Percentiles rank a stretch among this genome's conserved stretches.
These are phyloP conservation scores for Populus alba DNA, from an alignment of 345 rosid genomes.

Conservation along the genomic window DNA sequence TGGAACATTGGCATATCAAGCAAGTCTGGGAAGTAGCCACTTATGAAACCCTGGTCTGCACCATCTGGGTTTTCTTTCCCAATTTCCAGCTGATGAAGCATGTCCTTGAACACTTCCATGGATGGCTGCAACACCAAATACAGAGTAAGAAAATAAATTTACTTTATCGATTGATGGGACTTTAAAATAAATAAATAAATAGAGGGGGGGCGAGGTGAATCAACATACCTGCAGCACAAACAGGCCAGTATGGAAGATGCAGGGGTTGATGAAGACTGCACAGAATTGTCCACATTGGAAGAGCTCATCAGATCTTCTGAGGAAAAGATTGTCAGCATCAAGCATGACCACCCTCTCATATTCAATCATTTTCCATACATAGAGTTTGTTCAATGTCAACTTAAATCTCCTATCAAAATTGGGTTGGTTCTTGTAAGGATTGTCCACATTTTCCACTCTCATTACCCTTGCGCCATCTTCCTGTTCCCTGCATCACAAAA, in stretches of 20 bases:
- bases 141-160: background rate
- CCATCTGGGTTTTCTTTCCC: slow-evolving; percentile 79
- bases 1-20: slow-evolving; percentile 74
- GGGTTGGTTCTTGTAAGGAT: slow-evolving; percentile 68
- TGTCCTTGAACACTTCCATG: slow-evolving; percentile 57
- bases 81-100: slow-evolving; percentile 64
- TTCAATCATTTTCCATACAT: slow-evolving; percentile 80
- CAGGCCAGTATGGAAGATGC: slow-evolving; percentile 97
- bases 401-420: slow-evolving; percentile 72
- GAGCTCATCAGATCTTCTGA: slow-evolving; percentile 73
- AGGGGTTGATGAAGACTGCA: slow-evolving; percentile 93
- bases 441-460: slow-evolving; percentile 79
- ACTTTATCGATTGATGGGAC: background rate
- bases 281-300: slow-evolving; percentile 95
- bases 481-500: slow-evolving; percentile 51
- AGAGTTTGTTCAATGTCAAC: slow-evolving; percentile 83
- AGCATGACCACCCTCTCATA: slow-evolving; percentile 91
- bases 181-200: background rate
- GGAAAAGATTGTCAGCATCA: slow-evolving; percentile 88
- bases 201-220: background rate
- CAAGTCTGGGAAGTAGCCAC: slow-evolving; percentile 81
- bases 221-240: slow-evolving; percentile 66
- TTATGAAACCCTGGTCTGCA: slow-evolving; percentile 94
- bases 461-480: slow-evolving; percentile 86
- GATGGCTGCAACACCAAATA: slow-evolving; percentile 58